Percentiles rank a stretch among this genome's conserved stretches.
Evolutionary conservation across 495 filamentous ascomycete species (phyloP).

Genomic region (Terfezia boudieri): DNA sequence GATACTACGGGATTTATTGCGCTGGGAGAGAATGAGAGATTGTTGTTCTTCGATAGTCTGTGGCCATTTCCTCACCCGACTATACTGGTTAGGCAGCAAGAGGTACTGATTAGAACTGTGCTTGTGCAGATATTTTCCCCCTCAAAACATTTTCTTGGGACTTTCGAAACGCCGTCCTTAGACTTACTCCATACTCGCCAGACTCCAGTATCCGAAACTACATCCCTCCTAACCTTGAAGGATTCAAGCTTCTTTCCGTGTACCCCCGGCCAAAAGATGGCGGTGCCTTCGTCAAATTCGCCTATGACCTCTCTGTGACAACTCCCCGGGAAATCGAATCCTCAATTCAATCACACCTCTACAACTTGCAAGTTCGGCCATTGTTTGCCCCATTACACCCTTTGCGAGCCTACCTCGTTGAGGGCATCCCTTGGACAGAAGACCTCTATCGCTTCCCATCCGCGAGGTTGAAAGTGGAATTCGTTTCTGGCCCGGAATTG

Average conservation of each 20-base stretch:
- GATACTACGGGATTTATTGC: slow-evolving; percentile 47
- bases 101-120: neutral
- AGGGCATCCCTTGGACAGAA: slow-evolving; percentile 82
- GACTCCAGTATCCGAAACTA: slow-evolving; percentile 40
- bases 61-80: neutral
- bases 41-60: slow-evolving; percentile 80
- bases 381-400: slow-evolving; percentile 71
- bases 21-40: slow-evolving; percentile 43
- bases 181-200: slow-evolving; percentile 28
- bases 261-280: slow-evolving; percentile 73
- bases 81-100: neutral
- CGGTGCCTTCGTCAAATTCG: slow-evolving; percentile 79
- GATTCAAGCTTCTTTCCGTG: slow-evolving; percentile 49
- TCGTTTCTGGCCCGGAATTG: slow-evolving; percentile 44
- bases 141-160: slow-evolving; percentile 44
- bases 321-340: slow-evolving; percentile 37
- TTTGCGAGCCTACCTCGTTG: slow-evolving; percentile 45
- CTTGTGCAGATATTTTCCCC: slow-evolving; percentile 55
- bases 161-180: slow-evolving; percentile 39
- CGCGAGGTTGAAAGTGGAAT: slow-evolving; percentile 54
- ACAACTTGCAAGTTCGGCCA: slow-evolving; percentile 51
- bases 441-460: slow-evolving; percentile 72
- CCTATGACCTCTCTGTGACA: slow-evolving; percentile 28
- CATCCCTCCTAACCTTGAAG: slow-evolving; percentile 27
- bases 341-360: slow-evolving; percentile 31